Evolutionary conservation across 2,329 filamentous ascomycete genomes (phyloP).

Genomic region (Dactylonectria macrodidyma): DNA sequence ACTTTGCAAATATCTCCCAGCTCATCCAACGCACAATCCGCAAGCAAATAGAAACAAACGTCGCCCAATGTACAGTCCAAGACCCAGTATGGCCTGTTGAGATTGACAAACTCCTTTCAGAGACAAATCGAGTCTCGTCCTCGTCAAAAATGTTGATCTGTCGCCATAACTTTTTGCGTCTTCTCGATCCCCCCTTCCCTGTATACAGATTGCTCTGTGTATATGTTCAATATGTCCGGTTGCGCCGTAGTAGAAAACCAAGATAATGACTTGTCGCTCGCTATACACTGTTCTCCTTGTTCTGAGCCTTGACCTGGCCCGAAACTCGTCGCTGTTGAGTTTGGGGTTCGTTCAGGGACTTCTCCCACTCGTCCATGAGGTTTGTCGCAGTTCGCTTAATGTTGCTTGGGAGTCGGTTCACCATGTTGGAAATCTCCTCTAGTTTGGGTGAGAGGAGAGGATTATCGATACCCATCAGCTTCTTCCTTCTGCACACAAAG

Average conservation of each 20-base stretch:
- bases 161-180: constrained; percentile 39
- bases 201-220: constrained; percentile 37
- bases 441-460: constrained; percentile 60
- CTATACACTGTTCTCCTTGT: constrained; percentile 54
- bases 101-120: constrained; percentile 35
- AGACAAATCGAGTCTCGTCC: constrained; percentile 30
- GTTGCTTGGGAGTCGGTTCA: constrained; percentile 82
- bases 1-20: constrained; percentile 2
- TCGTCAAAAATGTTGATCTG: constrained; percentile 43
- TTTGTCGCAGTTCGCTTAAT: constrained; percentile 87
- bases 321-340: constrained; percentile 32
- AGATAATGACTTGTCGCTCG: constrained; percentile 16
- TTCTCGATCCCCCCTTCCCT: constrained; percentile 26
- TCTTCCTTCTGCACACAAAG: constrained; percentile 50
- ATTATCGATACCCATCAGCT: constrained; percentile 49
- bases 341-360: constrained; percentile 57
- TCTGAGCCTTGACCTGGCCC: constrained; percentile 39
- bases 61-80: constrained; percentile 36
- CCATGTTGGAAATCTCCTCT: constrained; percentile 74
- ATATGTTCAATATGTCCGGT: constrained; percentile 40
- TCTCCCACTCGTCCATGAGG: constrained; percentile 94
- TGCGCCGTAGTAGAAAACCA: constrained; percentile 31
- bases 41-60: constrained; percentile 31
- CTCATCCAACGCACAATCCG: constrained; percentile 21
- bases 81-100: constrained; percentile 18